These are phyloP conservation scores for Papiliotrema laurentii DNA, from an alignment of 1,284 basidiomycete genomes.

Conservation along the genomic window DNA sequence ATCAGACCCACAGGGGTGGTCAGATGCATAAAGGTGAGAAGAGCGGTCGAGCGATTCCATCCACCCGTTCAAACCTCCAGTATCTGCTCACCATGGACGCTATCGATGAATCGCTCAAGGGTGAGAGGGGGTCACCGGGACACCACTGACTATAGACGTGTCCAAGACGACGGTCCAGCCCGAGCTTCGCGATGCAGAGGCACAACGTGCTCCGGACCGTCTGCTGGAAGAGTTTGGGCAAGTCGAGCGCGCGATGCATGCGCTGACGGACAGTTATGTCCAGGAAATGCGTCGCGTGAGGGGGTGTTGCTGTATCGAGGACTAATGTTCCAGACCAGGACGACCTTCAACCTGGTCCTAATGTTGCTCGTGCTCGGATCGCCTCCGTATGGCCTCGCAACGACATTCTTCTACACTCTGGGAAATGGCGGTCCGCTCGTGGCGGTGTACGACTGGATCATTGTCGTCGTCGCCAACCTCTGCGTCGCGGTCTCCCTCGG, in stretches of 20 bases:
- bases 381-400: neutral
- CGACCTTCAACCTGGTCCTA: neutral
- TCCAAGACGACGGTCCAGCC: neutral
- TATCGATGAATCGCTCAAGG: too few relatives aligned
- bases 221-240: neutral
- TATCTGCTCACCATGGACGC: too few relatives aligned
- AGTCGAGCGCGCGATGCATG: neutral
- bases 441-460: constrained; percentile 45
- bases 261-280: neutral
- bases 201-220: neutral
- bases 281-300: neutral
- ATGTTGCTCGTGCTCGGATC: neutral
- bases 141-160: neutral
- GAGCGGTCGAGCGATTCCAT: too few relatives aligned
- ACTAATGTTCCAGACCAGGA: neutral
- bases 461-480: constrained; percentile 47
- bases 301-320: neutral
- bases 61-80: too few relatives aligned
- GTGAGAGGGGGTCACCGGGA: too few relatives aligned
- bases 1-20: too few relatives aligned
- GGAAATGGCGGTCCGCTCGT: constrained; percentile 33
- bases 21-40: too few relatives aligned
- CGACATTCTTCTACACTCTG: constrained; percentile 19
- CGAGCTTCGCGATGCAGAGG: neutral
- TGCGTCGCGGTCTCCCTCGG: constrained; percentile 49